Evolutionary conservation across 345 rosid genomes (phyloP), one percentile per base, ranked within the genome.

Genomic region (Atalantia buxifolia): DNA sequence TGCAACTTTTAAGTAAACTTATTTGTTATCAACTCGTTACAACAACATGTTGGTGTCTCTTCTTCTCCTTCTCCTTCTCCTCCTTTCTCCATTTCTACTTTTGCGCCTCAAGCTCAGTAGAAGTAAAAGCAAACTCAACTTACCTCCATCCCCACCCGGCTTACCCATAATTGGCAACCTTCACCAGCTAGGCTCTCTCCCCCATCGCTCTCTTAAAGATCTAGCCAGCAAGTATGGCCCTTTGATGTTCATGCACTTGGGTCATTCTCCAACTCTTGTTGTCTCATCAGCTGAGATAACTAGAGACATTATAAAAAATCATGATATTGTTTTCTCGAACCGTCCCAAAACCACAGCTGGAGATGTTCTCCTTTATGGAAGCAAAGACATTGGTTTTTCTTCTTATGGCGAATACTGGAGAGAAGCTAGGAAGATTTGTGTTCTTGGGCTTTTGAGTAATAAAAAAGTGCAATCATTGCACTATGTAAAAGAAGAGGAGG

Each of bases 331-430:
- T 18, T 83, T 83, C 48, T 62, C 70, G 2, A 40, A 60, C 66
- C 10, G 80, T 27, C 85, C 80, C 7, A 22, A 45, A 24, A 61
- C 77, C 9, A 72, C 72, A 5, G 77, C 83, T 36, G 59, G 67
- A 31, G 45, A 77, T 30, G 30, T 45, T 19, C 9, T 75, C 18
- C 21, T 66, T 55, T 81, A 64, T 22, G 72, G 72, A 9, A 55
- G 77, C 81, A 27, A 33, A 10, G 81, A 81, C 21, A 5, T 76
- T 0, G 75, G 35, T 0, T 81, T 77, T 27, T 36, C 50, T 45
- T 83, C 85, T 8, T 82, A 70, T 19, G 83, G 80, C 1, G 83
- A 81, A 12, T 77, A 72, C 9, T 80, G 80, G 85, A 79, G 50
- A 45, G 50, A 45, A 45, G 50, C 50, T 45, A 45, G 50, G 50